Base-by-base conservation (phyloP, 306 rosid species). In the Trifolium repens region DNA sequence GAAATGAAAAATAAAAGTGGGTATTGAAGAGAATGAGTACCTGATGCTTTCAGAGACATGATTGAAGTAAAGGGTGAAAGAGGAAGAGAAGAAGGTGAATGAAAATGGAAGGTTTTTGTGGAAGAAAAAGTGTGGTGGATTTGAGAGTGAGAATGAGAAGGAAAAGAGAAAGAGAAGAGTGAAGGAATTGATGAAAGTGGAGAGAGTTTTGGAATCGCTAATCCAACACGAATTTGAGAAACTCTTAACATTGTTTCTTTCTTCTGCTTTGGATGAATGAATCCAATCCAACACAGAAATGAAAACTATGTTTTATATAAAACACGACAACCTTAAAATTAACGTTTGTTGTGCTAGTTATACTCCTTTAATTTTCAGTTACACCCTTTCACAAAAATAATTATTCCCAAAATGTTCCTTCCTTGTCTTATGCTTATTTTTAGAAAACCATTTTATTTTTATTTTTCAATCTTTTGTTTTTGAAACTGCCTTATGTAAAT, bases 181-280 rank as follows among this genome's bases (percentile, higher is more conserved):
- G 40, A 50, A 47, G 32, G 79, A 63, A 60, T 68, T 16, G 76
- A 64, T 19, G 75, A 82, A 55, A 83, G 32, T 39, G 6, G 27
- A 27, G 57, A 71, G 64, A 71, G 73, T 78, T 71, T 71, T 63
- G 78, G 72, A 42, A 58, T 71, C 24, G 82, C 2, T 7, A 61
- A 58, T 10, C 64, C 81, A 35, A 60, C 44, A 50, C 83, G 85
- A 8, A 88, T 66, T 73, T 72, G 86, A 69, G 71, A 79, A 62
- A 74, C 80, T 81, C 89, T 85, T n/a, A 76, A 74, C 88, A 87
- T 86, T 73, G 84, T 52, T 54, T n/a, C 19, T 52, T 34, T n/a
- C 22, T 53, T 34, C 47, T n/a, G 11, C 7, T 71, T 34, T 26
- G 7, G 74, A 67, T 43, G 19, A 13, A 34, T 11, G 19, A 27